Evolutionary conservation across 805 yeast species (phyloP), one percentile per base, ranked within the genome.

Genomic region (Nakazawaea populi): DNA sequence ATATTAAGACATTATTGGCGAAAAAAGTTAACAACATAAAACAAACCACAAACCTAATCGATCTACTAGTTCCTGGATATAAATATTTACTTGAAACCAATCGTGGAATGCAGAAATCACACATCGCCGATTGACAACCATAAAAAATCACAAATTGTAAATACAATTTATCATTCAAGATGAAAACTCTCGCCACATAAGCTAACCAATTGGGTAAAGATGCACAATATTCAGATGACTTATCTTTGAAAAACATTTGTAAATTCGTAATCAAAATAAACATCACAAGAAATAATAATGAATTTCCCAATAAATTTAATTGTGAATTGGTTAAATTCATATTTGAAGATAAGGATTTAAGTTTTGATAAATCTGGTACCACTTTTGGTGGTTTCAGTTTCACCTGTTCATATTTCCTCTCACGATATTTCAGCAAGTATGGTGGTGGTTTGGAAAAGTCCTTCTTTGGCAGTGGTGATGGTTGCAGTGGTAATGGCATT

Each of bases 221-320:
- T 8, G 27, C 11, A 31, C 42, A 48, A 24, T n/a, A 29, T 12
- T 32, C 44, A 5, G 42, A 2, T 6, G 47, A 31, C 27, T 37
- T 30, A 24, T 27, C 12, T 11, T 48, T 48, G 51, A 48, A 48
- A 29, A 14, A 48, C 9, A 48, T 24, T 32, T 48, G 51, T 14
- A 48, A 42, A 34, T 48, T 48, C 12, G 34, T 29, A 37, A 48
- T 35, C 3, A 48, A 12, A 1, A 42, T 18, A 28, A 48, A 43
- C 2, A 30, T 14, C 5, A 48, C 9, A 8, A 43, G 7, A 34
- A 48, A 48, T 4, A 48, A 9, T 24, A 43, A 9, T 6, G 44
- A 37, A 37, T 28, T 38, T 6, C 51, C 51, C 9, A 48, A 14
- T 7, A 48, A 4, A 12, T 29, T 42, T 18, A 42, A 4, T 31